phyloP scores from a whole-genome alignment of 1,284 basidiomycete genomes.

The Phylloboletellus chloephorus region DNA sequence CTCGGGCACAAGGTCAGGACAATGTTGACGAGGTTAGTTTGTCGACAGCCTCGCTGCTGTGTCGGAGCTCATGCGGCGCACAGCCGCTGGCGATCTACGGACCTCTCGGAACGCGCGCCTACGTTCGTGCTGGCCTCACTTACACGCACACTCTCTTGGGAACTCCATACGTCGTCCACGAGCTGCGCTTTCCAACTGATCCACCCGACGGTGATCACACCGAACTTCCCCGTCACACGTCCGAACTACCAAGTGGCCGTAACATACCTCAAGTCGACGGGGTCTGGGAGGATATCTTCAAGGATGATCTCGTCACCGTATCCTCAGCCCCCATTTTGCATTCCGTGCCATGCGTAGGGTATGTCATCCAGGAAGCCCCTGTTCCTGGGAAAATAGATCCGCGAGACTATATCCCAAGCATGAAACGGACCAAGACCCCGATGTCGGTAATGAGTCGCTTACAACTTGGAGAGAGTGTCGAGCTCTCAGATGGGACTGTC shows the following conservation, averaged over 20 bases:
- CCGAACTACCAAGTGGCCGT: slow-evolving; percentile 60
- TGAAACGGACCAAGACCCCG: slow-evolving; percentile 68
- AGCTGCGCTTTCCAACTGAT: slow-evolving; percentile 65
- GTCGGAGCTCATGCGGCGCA: slow-evolving; percentile 5
- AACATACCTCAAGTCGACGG: slow-evolving; percentile 65
- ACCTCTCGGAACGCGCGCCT: slow-evolving; percentile 78
- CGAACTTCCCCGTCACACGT: slow-evolving; percentile 42
- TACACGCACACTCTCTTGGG: slow-evolving; percentile 71
- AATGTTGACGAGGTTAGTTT: slow-evolving; percentile 28
- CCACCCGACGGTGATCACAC: slow-evolving; percentile 45
- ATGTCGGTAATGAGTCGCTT: slow-evolving; percentile 67
- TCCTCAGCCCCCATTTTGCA: slow-evolving; percentile 82
- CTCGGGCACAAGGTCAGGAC: slow-evolving; percentile 37
- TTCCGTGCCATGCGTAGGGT: slow-evolving; percentile 80
- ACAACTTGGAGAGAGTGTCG: slow-evolving; percentile 64
- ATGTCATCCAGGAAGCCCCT: slow-evolving; percentile 73
- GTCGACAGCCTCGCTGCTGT: background rate
- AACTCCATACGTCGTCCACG: slow-evolving; percentile 83
- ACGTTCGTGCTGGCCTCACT: slow-evolving; percentile 68
- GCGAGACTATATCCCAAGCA: slow-evolving; percentile 53
- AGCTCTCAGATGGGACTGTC: slow-evolving; percentile 72
- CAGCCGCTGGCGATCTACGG: slow-evolving; percentile 84
- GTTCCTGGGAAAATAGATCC: slow-evolving; percentile 73
- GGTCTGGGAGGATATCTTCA: slow-evolving; percentile 68
- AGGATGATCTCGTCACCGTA: slow-evolving; percentile 59